Evolutionary conservation across 768 basidiomycete species (phyloP).

Genomic region (Sarcomyxa edulis): DNA sequence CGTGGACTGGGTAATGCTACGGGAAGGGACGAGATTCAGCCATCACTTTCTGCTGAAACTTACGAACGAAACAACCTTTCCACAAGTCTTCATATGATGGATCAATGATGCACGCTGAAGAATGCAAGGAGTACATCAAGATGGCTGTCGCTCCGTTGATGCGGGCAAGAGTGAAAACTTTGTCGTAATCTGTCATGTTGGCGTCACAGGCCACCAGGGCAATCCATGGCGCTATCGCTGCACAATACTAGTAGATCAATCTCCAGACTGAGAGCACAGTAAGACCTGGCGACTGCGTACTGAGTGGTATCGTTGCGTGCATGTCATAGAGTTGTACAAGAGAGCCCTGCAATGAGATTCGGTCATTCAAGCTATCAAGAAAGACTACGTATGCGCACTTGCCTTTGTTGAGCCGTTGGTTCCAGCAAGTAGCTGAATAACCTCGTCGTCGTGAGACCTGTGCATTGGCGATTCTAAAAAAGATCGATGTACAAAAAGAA

Average conservation of each 20-base stretch:
- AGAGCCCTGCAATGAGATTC: conserved; percentile 49
- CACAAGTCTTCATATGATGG: no score
- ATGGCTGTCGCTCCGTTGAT: conserved; percentile 79
- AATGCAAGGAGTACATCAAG: conserved; percentile 72
- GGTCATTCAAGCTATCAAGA: not conserved
- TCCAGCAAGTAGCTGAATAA: conserved; percentile 59
- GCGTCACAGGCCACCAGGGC: conserved; percentile 81
- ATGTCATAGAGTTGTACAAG: conserved; percentile 81
- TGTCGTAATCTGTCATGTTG: conserved; percentile 64
- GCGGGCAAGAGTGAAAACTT: conserved; percentile 80
- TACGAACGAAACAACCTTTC: no score
- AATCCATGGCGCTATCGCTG: conserved; percentile 84
- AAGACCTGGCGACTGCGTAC: conserved; percentile 35
- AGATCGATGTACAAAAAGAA: not conserved
- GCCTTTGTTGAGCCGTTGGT: conserved; percentile 51
- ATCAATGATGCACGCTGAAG: conserved; percentile 73
- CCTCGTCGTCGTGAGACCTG: conserved; percentile 47
- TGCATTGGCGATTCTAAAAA: not conserved
- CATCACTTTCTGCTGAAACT: no score
- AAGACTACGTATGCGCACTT: conserved; percentile 12
- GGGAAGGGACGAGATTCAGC: conserved; percentile 12
- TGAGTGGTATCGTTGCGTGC: conserved; percentile 37
- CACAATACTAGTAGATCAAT: conserved; percentile 9
- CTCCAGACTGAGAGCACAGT: conserved; percentile 3
- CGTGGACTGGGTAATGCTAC: no score